Evolutionary conservation across 495 filamentous ascomycete genomes (phyloP).

Genomic region (Penicillium fimorum): DNA sequence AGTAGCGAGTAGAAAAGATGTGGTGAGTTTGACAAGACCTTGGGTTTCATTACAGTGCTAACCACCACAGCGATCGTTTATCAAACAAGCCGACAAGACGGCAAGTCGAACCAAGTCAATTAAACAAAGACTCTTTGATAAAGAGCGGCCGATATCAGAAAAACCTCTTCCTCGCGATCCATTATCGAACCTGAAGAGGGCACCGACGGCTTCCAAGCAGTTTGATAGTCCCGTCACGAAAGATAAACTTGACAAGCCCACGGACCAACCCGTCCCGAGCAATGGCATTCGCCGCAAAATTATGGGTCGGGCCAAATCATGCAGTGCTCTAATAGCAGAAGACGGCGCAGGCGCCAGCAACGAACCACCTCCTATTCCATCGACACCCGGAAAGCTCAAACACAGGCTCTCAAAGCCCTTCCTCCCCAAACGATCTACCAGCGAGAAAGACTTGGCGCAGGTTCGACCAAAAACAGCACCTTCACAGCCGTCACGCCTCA

Average conservation of each 20-base stretch:
- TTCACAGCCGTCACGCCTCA: constrained; percentile 23
- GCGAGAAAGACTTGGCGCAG: constrained; percentile 16
- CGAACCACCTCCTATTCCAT: constrained; percentile 20
- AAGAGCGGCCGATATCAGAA: constrained; percentile 17
- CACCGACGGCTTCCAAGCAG: constrained; percentile 12
- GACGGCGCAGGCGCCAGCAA: constrained; percentile 6
- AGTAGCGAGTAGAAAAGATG: constrained; percentile 64
- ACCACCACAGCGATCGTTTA: constrained; percentile 26
- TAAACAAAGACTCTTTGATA: constrained; percentile 28
- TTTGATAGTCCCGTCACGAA: constrained; percentile 18
- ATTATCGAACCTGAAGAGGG: constrained; percentile 10
- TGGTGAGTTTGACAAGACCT: constrained; percentile 33
- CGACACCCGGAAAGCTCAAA: constrained; percentile 24
- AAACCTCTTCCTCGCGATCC: constrained; percentile 43
- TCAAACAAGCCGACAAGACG: constrained; percentile 12
- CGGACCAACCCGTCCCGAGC: constrained; percentile 1
- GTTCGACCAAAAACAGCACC: constrained; percentile 33
- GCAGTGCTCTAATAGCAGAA: constrained; percentile 23
- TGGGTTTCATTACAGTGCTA: constrained; percentile 1
- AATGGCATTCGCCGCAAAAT: constrained; percentile 11
- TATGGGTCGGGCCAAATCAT: constrained; percentile 27
- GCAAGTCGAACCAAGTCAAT: constrained; percentile 21
- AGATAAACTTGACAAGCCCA: constrained; percentile 12
- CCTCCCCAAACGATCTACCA: constrained; percentile 25
- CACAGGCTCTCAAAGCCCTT: constrained; percentile 33